Base-by-base conservation (phyloP, 1,139 yeast genomes). In the Yamadazyma jaroonii region DNA sequence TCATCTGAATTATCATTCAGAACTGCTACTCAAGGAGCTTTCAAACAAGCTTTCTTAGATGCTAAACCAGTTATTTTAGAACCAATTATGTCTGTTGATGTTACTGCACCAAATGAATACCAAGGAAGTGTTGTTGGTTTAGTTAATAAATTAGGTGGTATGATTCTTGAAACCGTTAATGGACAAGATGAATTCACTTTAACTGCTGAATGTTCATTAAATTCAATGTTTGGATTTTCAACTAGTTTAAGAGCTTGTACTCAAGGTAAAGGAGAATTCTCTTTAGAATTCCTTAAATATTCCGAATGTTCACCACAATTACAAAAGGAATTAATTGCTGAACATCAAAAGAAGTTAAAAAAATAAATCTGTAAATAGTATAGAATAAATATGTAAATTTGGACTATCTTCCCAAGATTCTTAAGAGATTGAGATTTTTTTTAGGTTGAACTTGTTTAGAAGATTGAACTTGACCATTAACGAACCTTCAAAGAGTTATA, bases 221-320 rank as follows among this genome's bases (percentile, higher is more conserved):
- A 89, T 71, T 77, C 88, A 44, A 81, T 94, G 89, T 94, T 94
- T 61, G 98, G 98, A 15, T 88, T 92, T 62, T 96, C 97, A 9
- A 87, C 97, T 10, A 81, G 88, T 20, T 75, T 94, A 60, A 84
- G 99, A 72, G 97, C 98, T 27, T 84, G 87, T 45, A 92, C 98
- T 17, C 98, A 94, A 67, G 99, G 99, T 64, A 94, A 94, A 64
- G 98, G 98, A 54, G 98, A 94, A 66, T 94, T 94, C 61, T 79
- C 96, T 4, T 74, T 94, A 64, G 99, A 94, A 62, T 94, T 92
- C 71, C 81, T 86, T 59, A 87, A 88, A 56, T 92, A 92, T 62
- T 78, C 95, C 36, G 96, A 95, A 50, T 85, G 95, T 38, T 77
- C 95, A 36, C 89, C 94, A 30, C 96, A 89, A 52, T 74, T 92